These are phyloP conservation scores for Arabidopsis thaliana DNA, from an alignment of 345 rosid species.

Conservation along the genomic window TAIR10.1 NC_003076.8:7677001-7677500, in stretches of 20 bases:
- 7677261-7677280: constrained; percentile 63
- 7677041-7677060: constrained; percentile 27
- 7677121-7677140: constrained; percentile 53
- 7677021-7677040: background rate
- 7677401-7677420: constrained; percentile 57
- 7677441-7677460: constrained; percentile 52
- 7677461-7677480: constrained; percentile 87
- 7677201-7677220: constrained; percentile 41
- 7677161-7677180: background rate
- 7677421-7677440: constrained; percentile 47
- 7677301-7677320: constrained; percentile 51
- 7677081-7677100: constrained; percentile 45
- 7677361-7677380: constrained; percentile 70
- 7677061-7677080: constrained; percentile 42
- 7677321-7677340: constrained; percentile 66
- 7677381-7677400: constrained; percentile 61
- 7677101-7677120: constrained; percentile 40
- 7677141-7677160: constrained; percentile 46
- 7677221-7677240: constrained; percentile 38
- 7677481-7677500: constrained; percentile 27
- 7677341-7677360: constrained; percentile 84
- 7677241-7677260: constrained; percentile 57
- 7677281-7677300: constrained; percentile 50
- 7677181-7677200: constrained; percentile 34
- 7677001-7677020: background rate